Base-by-base conservation (phyloP, 2,329 filamentous ascomycete genomes). In the Lecanoromycetidae sp. region DNA sequence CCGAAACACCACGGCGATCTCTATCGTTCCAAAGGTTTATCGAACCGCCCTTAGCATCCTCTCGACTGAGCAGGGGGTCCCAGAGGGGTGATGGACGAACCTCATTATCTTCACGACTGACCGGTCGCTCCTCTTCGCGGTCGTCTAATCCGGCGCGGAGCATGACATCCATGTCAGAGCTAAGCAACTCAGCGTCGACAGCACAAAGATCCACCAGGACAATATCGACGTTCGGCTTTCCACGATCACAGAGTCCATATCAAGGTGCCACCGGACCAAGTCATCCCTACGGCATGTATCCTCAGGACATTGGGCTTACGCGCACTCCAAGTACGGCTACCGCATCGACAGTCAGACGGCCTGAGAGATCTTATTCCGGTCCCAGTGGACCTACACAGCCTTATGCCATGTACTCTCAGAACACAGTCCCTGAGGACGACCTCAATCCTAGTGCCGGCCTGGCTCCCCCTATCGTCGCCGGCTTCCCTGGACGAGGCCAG, bases 361-460 rank as follows among this genome's bases (percentile, higher is more conserved):
- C 72, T 7, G 77, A 74, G 60, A 72, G 66, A 54, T 74, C 79
- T 3, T 77, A 81, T 55, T 70, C 70, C 9, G 75, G 78, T 15
- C 69, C 76, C 10, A 75, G 71, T 41, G 78, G 78, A 2, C 87
- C 87, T 7, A 77, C 84, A 50, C 87, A 94, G 59, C 87, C 87
- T 0, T 95, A 95, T 60, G 77, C 74, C 33, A 77, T 94, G 71
- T 95, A 94, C 57, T 75, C 84, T 4, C 88, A 95, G 60, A 87
- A 79, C 55, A 85, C 84, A 0, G 72, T 77, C 4, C 64, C 72
- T 0, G 77, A 82, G 51, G 71, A 77, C 57, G 70, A 70, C 49
- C 60, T 57, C 45, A 26, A 54, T 52, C 48, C 61, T 56, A 60
- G 68, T 52, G 61, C 64, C 37, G 66, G 67, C 52, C 61, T 58